Evolutionary conservation across 1,284 basidiomycete genomes (phyloP), one percentile per base, ranked within the genome.

Genomic region (Rhodotorula sp.): DNA sequence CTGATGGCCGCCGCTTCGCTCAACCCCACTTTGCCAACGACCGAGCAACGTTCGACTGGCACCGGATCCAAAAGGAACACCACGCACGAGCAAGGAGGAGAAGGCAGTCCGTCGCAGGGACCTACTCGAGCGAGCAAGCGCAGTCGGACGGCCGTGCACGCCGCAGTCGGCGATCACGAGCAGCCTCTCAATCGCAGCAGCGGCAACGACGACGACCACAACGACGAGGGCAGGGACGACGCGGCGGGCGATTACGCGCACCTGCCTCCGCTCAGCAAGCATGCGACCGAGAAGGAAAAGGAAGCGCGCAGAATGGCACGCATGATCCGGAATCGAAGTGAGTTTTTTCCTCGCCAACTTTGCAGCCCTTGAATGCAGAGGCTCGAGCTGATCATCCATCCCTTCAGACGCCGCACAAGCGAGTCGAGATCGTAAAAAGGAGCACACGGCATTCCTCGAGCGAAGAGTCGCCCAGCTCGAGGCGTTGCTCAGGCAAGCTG

Each of bases 381-480:
- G 28, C 18, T 34, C 45, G 4, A 28, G 23, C 18, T 43, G 19
- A 23, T 21, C 15, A 72, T 31, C 28, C 47, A 7, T 49, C 21
- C 72, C 58, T 26, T 12, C 67, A 72, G 73, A 75, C 52, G 74
- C 74, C 49, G 74, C 74, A 23, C 74, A 75, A 60, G 74, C 74
- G 26, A 73, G 71, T 16, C 67, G 74, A 10, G 74, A 75, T 54
- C 71, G 74, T 60, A 75, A 75, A 56, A 75, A 75, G 65, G 74
- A 72, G 48, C 74, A 75, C 67, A 69, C 69, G 5, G 23, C 55
- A 0, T 64, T 47, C 52, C 63, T 75, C 48, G 74, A 75, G 31
- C 62, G 62, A 5, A 60, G 72, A 1, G 67, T 71, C 31, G 67
- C 66, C 6, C 63, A 71, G 31, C 72, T 76, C 63, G 74, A 76